These are phyloP conservation scores for Dalechampia spathulata DNA, from an alignment of 441 rosid genomes.

Conservation along the genomic window DNA sequence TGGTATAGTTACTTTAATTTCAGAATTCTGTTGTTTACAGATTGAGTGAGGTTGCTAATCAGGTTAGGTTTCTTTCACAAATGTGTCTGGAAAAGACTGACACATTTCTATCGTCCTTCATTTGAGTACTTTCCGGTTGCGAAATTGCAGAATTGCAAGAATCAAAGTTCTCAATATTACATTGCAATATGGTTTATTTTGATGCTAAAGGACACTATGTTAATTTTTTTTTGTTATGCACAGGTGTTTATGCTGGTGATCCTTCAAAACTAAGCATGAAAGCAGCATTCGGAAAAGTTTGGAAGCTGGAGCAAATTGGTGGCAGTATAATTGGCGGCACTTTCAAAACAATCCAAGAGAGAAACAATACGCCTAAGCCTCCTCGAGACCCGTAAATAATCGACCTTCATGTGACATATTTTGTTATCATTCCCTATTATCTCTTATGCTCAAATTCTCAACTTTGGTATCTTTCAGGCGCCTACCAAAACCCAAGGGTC, in stretches of 20 bases:
- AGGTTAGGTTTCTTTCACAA: too few relatives aligned
- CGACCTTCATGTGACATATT: slow-evolving; percentile 11
- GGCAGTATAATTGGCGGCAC: slow-evolving; percentile 87
- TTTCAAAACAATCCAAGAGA: slow-evolving; percentile 73
- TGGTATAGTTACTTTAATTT: background rate
- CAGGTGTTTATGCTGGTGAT: slow-evolving; percentile 96
- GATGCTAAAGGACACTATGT: background rate
- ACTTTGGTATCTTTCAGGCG: slow-evolving; percentile 35
- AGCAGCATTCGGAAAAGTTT: slow-evolving; percentile 94
- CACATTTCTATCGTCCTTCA: too few relatives aligned
- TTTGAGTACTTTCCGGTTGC: too few relatives aligned
- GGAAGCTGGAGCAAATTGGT: slow-evolving; percentile 87
- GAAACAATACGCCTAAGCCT: slow-evolving; percentile 47
- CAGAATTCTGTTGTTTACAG: too few relatives aligned
- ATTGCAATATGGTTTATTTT: background rate
- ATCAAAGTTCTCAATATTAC: background rate
- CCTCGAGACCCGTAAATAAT: slow-evolving; percentile 66
- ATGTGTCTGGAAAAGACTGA: too few relatives aligned
- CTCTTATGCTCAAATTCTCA: slow-evolving; percentile 12
- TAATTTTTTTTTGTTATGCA: background rate
- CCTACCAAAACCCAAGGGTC: slow-evolving; percentile 80
- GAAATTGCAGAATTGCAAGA: too few relatives aligned
- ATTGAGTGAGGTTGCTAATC: too few relatives aligned
- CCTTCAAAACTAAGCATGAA: slow-evolving; percentile 89
- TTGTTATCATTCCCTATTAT: slow-evolving; percentile 3